These are phyloP conservation scores for Oehlia diaphana DNA, from an alignment of 192 early-diverging fungal genomes.

Conservation along the genomic window DNA sequence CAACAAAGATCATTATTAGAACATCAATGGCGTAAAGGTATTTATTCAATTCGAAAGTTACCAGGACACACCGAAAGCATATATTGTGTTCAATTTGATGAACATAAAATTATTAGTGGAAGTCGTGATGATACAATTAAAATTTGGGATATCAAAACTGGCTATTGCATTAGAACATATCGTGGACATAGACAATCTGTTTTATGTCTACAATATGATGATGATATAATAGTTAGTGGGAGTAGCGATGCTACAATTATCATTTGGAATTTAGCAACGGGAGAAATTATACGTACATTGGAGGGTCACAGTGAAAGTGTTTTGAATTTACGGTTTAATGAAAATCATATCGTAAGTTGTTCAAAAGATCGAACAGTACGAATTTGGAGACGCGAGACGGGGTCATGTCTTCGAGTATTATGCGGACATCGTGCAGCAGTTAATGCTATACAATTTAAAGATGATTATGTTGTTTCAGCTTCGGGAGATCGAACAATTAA, in stretches of 20 bases:
- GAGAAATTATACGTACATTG: constrained; percentile 45
- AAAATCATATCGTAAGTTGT: constrained; percentile 72
- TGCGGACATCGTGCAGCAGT: constrained; percentile 74
- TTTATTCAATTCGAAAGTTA: constrained; percentile 59
- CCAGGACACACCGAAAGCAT: constrained; percentile 83
- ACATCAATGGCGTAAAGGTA: constrained; percentile 70
- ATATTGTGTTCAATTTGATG: constrained; percentile 82
- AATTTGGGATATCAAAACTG: constrained; percentile 74
- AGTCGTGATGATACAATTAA: constrained; percentile 71
- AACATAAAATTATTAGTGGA: constrained; percentile 67
- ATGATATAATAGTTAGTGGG: constrained; percentile 63
- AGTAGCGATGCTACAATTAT: constrained; percentile 67
- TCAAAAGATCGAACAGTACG: constrained; percentile 82
- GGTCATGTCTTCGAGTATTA: constrained; percentile 55
- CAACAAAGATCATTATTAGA: constrained; percentile 63
- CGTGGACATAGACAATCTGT: constrained; percentile 76
- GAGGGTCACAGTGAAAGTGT: constrained; percentile 63
- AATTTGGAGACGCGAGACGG: constrained; percentile 76
- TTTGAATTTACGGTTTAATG: constrained; percentile 77
- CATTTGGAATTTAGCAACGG: constrained; percentile 71
- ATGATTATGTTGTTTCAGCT: constrained; percentile 61
- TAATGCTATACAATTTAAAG: constrained; percentile 75
- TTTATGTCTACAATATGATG: constrained; percentile 83
- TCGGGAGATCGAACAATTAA: constrained; percentile 84
- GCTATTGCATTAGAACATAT: constrained; percentile 59